A percentile compares a stretch with the other conserved stretches of the same genome.
These are phyloP conservation scores for Rhizopogon roseolus DNA, from an alignment of 768 basidiomycete species.

Conservation along the genomic window DNA sequence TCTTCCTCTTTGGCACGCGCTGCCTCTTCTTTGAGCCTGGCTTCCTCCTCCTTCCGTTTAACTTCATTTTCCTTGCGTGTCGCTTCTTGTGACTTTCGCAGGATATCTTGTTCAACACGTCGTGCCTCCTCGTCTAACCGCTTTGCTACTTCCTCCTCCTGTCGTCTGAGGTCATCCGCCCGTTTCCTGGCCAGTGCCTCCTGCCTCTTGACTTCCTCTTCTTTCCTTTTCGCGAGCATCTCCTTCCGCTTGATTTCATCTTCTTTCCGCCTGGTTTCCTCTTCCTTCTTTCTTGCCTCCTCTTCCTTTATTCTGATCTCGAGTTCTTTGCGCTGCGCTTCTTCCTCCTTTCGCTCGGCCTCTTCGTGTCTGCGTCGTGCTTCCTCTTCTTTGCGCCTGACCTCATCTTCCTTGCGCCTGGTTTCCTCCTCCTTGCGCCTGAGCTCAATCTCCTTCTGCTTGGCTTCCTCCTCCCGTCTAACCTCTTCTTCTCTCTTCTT, in stretches of 20 bases:
- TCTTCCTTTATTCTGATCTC: slow-evolving; percentile 17
- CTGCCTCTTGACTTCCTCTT: slow-evolving; percentile 18
- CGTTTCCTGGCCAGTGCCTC: slow-evolving; percentile 12
- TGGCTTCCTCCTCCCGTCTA: slow-evolving; percentile 5
- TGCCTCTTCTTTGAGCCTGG: slow-evolving; percentile 16
- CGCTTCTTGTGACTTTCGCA: slow-evolving; percentile 22
- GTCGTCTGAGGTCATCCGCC: slow-evolving; percentile 15
- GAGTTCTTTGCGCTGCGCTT: slow-evolving; percentile 14
- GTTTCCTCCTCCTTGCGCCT: slow-evolving; percentile 20
- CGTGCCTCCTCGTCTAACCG: slow-evolving; percentile 17
- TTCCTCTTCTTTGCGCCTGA: slow-evolving; percentile 20
- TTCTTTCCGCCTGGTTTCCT: slow-evolving; percentile 12
- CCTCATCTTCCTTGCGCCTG: slow-evolving; percentile 23
- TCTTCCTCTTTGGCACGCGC: slow-evolving; percentile 22
- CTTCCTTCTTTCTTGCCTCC: slow-evolving; percentile 20
- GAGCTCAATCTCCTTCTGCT: slow-evolving; percentile 21
- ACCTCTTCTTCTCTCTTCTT: slow-evolving; percentile 26
- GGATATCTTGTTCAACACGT: slow-evolving; percentile 7
- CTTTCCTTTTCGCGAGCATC: slow-evolving; percentile 17
- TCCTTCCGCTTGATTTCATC: slow-evolving; percentile 24
- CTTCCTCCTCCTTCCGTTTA: slow-evolving; percentile 21
- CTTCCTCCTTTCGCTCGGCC: slow-evolving; percentile 17
- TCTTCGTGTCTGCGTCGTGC: slow-evolving; percentile 21
- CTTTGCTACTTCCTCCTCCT: slow-evolving; percentile 18
- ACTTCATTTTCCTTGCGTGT: slow-evolving; percentile 20